Evolutionary conservation across 129 eudicot genomes (phyloP).

Genomic region (Helianthus tuberosus): DNA sequence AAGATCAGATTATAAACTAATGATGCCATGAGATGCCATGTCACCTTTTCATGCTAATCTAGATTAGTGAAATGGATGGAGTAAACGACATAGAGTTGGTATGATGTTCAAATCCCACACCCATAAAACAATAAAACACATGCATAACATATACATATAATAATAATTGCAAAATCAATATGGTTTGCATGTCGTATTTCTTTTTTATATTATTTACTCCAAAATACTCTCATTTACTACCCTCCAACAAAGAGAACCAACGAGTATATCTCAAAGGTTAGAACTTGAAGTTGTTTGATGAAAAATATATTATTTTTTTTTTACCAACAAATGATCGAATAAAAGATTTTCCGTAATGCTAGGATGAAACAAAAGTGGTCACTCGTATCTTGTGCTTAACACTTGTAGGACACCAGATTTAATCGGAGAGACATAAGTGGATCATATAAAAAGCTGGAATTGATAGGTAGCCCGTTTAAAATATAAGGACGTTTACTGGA

Average conservation of each 20-base stretch:
- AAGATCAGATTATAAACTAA: constrained; percentile 18
- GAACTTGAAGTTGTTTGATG: background rate
- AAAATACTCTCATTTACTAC: constrained; percentile 18
- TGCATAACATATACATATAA: background rate
- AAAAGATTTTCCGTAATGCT: background rate
- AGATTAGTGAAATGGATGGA: background rate
- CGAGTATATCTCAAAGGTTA: background rate
- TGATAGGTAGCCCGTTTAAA: constrained; percentile 7
- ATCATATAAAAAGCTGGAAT: constrained; percentile 16
- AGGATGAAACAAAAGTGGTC: background rate
- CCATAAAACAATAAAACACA: constrained; percentile 19
- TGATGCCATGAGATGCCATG: constrained; percentile 14
- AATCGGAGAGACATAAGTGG: constrained; percentile 20
- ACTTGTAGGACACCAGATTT: background rate
- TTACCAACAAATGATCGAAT: background rate
- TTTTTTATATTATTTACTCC: constrained; percentile 7
- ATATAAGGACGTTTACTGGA: constrained; percentile 16
- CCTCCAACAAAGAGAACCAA: constrained; percentile 15
- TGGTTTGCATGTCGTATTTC: background rate
- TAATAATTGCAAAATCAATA: background rate
- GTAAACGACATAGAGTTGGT: constrained; percentile 29
- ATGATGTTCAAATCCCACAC: constrained; percentile 27
- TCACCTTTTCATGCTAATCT: constrained; percentile 9
- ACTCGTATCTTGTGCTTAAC: background rate
- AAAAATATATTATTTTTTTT: background rate